phyloP scores from a whole-genome alignment of 1,284 basidiomycete species.

The Cryptococcus sp. region DNA sequence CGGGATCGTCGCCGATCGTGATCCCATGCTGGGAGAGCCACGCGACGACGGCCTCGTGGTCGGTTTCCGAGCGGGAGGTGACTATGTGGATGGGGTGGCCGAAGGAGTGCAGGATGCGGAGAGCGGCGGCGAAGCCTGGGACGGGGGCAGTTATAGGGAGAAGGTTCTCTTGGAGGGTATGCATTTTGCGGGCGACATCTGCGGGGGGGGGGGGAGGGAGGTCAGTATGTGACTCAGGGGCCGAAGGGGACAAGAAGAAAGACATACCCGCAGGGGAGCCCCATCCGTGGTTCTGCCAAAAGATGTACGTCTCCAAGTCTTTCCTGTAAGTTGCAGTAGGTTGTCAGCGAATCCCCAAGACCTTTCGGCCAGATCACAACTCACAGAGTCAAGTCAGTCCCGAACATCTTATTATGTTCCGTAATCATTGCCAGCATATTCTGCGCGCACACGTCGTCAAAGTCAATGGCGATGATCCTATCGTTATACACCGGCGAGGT shows the following conservation, averaged over 20 bases:
- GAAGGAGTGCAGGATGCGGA: constrained; percentile 24
- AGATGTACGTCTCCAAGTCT: constrained; percentile 30
- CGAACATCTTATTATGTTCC: constrained; percentile 29
- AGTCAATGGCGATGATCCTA: constrained; percentile 38
- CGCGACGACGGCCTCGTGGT: constrained; percentile 13
- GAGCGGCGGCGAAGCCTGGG: constrained; percentile 21
- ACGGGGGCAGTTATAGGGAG: constrained; percentile 27
- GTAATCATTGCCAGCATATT: constrained; percentile 22
- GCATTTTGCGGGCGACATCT: constrained; percentile 28
- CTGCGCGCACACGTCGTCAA: constrained; percentile 37
- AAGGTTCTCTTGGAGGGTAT: constrained; percentile 17
- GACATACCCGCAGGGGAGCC: constrained; percentile 33
- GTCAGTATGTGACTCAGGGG: neutral
- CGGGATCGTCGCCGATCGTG: constrained; percentile 20
- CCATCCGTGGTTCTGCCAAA: constrained; percentile 36
- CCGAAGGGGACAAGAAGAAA: neutral
- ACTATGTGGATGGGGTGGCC: constrained; percentile 43
- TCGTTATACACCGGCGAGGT: constrained; percentile 10
- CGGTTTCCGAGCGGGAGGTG: constrained; percentile 24
- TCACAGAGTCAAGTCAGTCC: constrained; percentile 29
- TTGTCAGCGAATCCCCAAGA: neutral
- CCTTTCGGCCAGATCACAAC: neutral
- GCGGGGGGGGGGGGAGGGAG: no score
- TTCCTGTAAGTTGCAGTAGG: constrained; percentile 11
- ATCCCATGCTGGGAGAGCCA: constrained; percentile 30